Percentiles rank a stretch among this genome's conserved stretches.
These are phyloP conservation scores for Phytopythium vexans DNA, from an alignment of 352 stramenopile genomes.

Conservation along the genomic window DNA sequence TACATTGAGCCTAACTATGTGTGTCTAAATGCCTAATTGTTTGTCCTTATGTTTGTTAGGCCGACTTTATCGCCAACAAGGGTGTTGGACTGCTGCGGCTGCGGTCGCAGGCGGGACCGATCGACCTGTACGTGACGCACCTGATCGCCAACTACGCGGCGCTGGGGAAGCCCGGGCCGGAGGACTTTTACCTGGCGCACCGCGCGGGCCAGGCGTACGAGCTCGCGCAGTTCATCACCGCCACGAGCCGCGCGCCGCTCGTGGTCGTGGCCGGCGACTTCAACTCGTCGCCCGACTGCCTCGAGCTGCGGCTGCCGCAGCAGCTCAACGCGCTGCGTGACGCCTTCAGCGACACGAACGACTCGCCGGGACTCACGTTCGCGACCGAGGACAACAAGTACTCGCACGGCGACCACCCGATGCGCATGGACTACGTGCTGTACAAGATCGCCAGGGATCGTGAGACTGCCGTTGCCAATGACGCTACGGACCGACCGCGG, in stretches of 20 bases:
- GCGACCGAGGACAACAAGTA: conserved; percentile 79
- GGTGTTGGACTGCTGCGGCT: conserved; percentile 63
- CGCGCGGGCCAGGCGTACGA: conserved; percentile 68
- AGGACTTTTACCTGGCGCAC: conserved; percentile 66
- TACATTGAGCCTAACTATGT: background rate
- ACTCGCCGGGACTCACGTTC: conserved; percentile 58
- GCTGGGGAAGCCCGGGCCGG: conserved; percentile 57
- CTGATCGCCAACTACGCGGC: conserved; percentile 79
- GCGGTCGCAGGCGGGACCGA: conserved; percentile 47
- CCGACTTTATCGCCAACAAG: conserved; percentile 82
- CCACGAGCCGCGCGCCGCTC: conserved; percentile 50
- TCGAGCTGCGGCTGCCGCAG: conserved; percentile 57
- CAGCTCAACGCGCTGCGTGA: conserved; percentile 55
- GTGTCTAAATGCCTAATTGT: background rate
- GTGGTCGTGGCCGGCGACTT: conserved; percentile 76
- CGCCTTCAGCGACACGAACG: conserved; percentile 71
- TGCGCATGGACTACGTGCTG: conserved; percentile 85
- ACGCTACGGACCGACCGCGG: conserved; percentile 1
- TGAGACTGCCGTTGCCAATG: background rate
- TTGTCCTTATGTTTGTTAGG: conserved; percentile 7
- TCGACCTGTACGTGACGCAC: conserved; percentile 81
- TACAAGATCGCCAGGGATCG: conserved; percentile 43
- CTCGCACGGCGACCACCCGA: conserved; percentile 74
- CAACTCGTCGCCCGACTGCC: conserved; percentile 74
- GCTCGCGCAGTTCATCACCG: conserved; percentile 64